Evolutionary conservation across 129 eudicot species (phyloP).

Genomic region (Arctium minus): DNA sequence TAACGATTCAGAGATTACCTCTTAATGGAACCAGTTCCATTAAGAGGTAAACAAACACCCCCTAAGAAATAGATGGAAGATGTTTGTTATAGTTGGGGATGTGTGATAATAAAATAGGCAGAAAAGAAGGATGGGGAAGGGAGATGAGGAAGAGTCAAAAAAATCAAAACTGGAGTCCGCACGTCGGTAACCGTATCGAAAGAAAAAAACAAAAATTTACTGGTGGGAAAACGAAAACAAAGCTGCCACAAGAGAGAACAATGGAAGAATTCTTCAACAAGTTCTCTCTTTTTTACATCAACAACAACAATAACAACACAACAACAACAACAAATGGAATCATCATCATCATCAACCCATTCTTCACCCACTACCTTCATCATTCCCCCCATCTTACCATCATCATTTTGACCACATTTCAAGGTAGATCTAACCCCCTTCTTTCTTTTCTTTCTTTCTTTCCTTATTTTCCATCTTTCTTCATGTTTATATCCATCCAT

Average conservation of each 20-base stretch:
- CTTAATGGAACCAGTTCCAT: too few species aligned
- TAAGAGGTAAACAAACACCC: too few species aligned
- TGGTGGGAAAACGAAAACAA: constrained; percentile 55
- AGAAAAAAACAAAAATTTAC: constrained; percentile 22
- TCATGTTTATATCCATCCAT: not conserved
- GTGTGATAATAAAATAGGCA: constrained; percentile 9
- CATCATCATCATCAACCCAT: constrained; percentile 33
- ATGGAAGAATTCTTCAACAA: constrained; percentile 57
- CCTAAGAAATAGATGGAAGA: not conserved
- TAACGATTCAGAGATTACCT: too few species aligned
- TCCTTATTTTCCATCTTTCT: not conserved
- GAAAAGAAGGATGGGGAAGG: constrained; percentile 1
- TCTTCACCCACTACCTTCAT: constrained; percentile 34
- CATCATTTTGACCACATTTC: constrained; percentile 20
- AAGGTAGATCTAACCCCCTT: constrained; percentile 10
- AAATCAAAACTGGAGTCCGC: constrained; percentile 12
- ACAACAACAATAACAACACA: constrained; percentile 23
- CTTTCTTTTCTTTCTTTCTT: not conserved
- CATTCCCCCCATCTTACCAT: constrained; percentile 18
- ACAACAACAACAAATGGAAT: constrained; percentile 33
- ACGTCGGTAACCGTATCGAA: constrained; percentile 40
- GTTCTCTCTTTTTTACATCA: constrained; percentile 23
- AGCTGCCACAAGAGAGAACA: constrained; percentile 46
- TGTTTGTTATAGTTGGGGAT: constrained; percentile 1
- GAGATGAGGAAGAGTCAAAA: constrained; percentile 11